Evolutionary conservation across 1,284 basidiomycete genomes (phyloP).

Genomic region (Lentinus polychrous): DNA sequence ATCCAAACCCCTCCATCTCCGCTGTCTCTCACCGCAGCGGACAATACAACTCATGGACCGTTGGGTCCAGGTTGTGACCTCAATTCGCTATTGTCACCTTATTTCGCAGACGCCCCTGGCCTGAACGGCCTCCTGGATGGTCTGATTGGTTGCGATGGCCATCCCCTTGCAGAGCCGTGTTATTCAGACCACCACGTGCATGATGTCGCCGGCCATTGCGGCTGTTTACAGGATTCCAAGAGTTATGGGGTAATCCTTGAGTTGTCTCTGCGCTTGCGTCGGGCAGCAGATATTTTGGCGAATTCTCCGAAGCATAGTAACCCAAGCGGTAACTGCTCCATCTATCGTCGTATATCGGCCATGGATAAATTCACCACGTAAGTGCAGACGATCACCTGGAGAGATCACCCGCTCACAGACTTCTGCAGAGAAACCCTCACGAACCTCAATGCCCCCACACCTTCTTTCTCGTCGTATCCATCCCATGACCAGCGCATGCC

Average conservation of each 20-base stretch:
- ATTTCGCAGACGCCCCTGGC: constrained; percentile 12
- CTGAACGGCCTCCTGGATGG: constrained; percentile 20
- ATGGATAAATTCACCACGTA: constrained; percentile 53
- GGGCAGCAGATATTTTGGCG: constrained; percentile 47
- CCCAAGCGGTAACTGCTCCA: constrained; percentile 35
- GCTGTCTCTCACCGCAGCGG: constrained; percentile 11
- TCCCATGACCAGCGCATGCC: constrained; percentile 3
- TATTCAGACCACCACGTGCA: constrained; percentile 7
- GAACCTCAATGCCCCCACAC: constrained; percentile 23
- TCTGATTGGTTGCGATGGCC: constrained; percentile 16
- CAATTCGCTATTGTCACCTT: constrained; percentile 19
- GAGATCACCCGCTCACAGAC: constrained; percentile 7
- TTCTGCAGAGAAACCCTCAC: constrained; percentile 29
- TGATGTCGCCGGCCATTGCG: constrained; percentile 36
- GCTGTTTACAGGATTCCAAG: constrained; percentile 46
- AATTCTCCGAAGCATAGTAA: constrained; percentile 43
- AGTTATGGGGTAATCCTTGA: constrained; percentile 54
- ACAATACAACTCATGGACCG: neutral
- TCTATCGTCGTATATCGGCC: constrained; percentile 48
- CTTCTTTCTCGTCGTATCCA: constrained; percentile 7
- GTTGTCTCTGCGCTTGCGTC: constrained; percentile 52
- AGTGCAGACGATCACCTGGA: constrained; percentile 18
- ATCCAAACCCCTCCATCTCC: constrained; percentile 11
- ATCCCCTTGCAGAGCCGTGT: constrained; percentile 7
- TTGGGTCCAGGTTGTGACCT: constrained; percentile 19